These are phyloP conservation scores for Fusarium udum DNA, from an alignment of 2,329 filamentous ascomycete species.

Conservation along the genomic window DNA sequence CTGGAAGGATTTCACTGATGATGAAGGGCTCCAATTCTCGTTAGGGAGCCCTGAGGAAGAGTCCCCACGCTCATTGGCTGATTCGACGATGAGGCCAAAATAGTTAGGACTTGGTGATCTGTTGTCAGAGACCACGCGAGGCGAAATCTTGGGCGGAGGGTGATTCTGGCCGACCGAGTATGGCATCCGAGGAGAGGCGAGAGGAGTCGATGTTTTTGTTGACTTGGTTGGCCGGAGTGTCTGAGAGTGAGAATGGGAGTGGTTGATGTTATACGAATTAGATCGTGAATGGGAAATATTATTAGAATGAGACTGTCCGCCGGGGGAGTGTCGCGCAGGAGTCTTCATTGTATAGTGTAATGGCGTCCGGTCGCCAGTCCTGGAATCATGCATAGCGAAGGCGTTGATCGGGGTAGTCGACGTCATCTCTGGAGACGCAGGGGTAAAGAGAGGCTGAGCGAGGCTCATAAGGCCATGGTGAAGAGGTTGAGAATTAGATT, in stretches of 20 bases:
- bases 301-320: slow-evolving; percentile 43
- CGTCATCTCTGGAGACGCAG: slow-evolving; percentile 39
- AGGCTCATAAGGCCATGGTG: slow-evolving; percentile 39
- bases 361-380: slow-evolving; percentile 48
- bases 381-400: slow-evolving; percentile 47
- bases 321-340: slow-evolving; percentile 50
- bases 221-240: slow-evolving; percentile 52
- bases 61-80: slow-evolving; percentile 68
- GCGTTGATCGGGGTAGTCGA: slow-evolving; percentile 39
- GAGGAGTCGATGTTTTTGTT: slow-evolving; percentile 60
- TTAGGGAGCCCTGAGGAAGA: slow-evolving; percentile 72
- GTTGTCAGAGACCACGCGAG: slow-evolving; percentile 48
- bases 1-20: slow-evolving; percentile 75
- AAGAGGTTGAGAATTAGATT: slow-evolving; percentile 17
- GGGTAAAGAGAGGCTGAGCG: slow-evolving; percentile 15
- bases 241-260: slow-evolving; percentile 52
- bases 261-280: slow-evolving; percentile 54
- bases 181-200: slow-evolving; percentile 61
- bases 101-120: slow-evolving; percentile 81
- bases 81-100: slow-evolving; percentile 79
- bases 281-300: slow-evolving; percentile 38
- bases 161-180: slow-evolving; percentile 65
- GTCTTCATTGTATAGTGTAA: slow-evolving; percentile 60
- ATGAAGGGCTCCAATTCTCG: slow-evolving; percentile 79
- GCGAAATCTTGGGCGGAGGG: slow-evolving; percentile 63